Evolutionary conservation across 805 yeast species (phyloP).

Genomic region (Candida boleticola): DNA sequence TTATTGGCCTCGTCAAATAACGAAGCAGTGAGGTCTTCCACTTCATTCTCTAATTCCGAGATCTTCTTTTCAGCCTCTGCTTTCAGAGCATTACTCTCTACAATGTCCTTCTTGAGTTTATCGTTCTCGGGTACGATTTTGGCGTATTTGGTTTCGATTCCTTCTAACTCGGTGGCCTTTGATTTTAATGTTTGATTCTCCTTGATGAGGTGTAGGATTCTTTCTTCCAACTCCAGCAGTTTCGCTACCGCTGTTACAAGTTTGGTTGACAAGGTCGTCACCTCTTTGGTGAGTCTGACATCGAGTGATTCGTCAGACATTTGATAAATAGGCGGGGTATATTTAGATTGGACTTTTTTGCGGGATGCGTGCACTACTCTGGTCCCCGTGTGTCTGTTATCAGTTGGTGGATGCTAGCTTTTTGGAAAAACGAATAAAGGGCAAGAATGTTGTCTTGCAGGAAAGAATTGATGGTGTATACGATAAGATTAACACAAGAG

Average conservation of each 20-base stretch:
- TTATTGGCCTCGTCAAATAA: constrained; percentile 80
- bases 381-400: too few relatives aligned
- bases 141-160: constrained; percentile 21
- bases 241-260: constrained; percentile 59
- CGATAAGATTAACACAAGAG: too few relatives aligned
- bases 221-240: constrained; percentile 55
- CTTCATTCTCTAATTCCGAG: constrained; percentile 62
- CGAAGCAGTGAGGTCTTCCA: constrained; percentile 75
- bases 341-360: too few relatives aligned
- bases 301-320: constrained; percentile 22
- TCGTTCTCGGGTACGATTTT: constrained; percentile 28
- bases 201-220: constrained; percentile 36
- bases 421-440: too few relatives aligned
- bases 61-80: constrained; percentile 58
- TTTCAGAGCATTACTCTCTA: constrained; percentile 29
- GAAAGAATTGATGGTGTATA: too few relatives aligned
- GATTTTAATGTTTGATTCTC: constrained; percentile 29
- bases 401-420: too few relatives aligned
- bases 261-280: constrained; percentile 55
- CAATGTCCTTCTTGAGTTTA: constrained; percentile 24
- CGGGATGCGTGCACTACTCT: too few relatives aligned
- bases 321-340: background rate
- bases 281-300: constrained; percentile 51
- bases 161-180: constrained; percentile 19
- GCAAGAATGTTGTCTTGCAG: too few relatives aligned